Percentiles rank a stretch among this genome's conserved stretches.
phyloP scores from a whole-genome alignment of 352 stramenopile species.

The Discostella stelligera region DNA sequence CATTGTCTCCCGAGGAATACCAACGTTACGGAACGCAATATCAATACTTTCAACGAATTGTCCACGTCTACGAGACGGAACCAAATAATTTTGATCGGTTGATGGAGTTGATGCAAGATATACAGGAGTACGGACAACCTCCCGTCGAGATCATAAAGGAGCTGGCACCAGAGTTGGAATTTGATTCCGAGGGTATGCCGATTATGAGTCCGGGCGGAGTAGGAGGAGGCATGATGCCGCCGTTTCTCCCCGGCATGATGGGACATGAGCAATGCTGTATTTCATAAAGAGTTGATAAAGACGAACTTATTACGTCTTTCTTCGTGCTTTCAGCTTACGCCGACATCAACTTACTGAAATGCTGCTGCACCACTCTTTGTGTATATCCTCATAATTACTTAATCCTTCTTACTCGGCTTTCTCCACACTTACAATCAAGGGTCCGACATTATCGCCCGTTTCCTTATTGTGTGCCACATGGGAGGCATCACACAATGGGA shows the following conservation, averaged over 20 bases:
- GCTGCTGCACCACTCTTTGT: too few species aligned
- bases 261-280: conserved; percentile 46
- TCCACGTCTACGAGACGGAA: conserved; percentile 95
- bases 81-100: conserved; percentile 92
- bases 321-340: too few species aligned
- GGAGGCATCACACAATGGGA: conserved; percentile 76
- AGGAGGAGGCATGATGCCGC: conserved; percentile 45
- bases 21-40: conserved; percentile 93
- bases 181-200: conserved; percentile 95
- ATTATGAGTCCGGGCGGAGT: conserved; percentile 89
- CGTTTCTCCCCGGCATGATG: conserved; percentile 49
- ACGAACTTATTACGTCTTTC: too few species aligned
- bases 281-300: conserved; percentile 16
- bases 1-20: conserved; percentile 91
- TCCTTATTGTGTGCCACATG: conserved; percentile 79
- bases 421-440: conserved; percentile 70
- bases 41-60: conserved; percentile 95
- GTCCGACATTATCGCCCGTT: conserved; percentile 79
- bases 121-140: conserved; percentile 91
- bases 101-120: conserved; percentile 96
- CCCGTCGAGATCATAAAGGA: conserved; percentile 97
- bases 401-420: conserved; percentile 36
- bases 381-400: background rate
- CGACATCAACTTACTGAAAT: too few species aligned
- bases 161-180: conserved; percentile 95